phyloP scores from a whole-genome alignment of 208 protist species.

The Trichomonas gallinae region DNA sequence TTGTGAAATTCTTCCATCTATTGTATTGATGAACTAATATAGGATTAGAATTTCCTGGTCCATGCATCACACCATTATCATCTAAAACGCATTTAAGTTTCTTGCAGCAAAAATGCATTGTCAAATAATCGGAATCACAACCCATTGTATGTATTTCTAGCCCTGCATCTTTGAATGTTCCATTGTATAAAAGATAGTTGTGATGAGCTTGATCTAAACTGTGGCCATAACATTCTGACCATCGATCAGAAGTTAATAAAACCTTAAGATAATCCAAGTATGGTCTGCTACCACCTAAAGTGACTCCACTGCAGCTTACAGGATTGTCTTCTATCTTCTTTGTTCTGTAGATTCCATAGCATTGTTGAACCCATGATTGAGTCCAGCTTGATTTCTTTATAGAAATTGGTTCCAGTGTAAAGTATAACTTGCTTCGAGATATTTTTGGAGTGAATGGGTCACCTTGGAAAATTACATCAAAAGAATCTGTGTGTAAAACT shows the following conservation, averaged over 20 bases:
- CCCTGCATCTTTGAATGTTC: not conserved
- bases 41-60: not conserved
- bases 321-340: not conserved
- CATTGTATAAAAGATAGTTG: not conserved
- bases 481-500: constrained; percentile 2
- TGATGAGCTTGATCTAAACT: constrained; percentile 8
- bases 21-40: constrained; percentile 3
- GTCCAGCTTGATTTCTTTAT: not conserved
- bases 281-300: not conserved
- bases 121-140: not conserved
- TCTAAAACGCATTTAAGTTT: not conserved
- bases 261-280: not conserved
- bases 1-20: not conserved
- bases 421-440: not conserved
- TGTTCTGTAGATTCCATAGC: not conserved
- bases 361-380: not conserved
- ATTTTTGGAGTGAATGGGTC: not conserved
- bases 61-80: not conserved
- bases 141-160: not conserved
- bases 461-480: constrained; percentile 11
- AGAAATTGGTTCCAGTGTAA: not conserved
- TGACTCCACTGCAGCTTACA: not conserved
- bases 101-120: constrained; percentile 23
- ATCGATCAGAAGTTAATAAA: not conserved
- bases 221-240: not conserved